phyloP scores from a whole-genome alignment of 805 yeast species.

The Candida nitratophila region DNA sequence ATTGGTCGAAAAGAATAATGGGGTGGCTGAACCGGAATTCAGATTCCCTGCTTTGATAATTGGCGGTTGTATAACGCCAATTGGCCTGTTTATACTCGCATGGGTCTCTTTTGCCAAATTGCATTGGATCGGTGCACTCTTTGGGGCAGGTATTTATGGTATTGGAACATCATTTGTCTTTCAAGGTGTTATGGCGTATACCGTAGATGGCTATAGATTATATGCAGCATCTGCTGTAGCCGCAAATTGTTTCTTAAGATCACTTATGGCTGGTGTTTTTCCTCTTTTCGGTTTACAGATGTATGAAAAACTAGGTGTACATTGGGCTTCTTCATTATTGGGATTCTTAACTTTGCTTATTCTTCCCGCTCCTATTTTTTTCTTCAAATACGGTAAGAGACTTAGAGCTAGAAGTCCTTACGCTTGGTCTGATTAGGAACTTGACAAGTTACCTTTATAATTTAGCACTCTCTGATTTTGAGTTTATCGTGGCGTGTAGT shows the following conservation, averaged over 20 bases:
- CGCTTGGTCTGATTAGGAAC: slow-evolving; percentile 30
- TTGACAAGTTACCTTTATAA: too few relatives aligned
- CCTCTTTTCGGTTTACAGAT: slow-evolving; percentile 53
- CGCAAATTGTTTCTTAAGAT: slow-evolving; percentile 44
- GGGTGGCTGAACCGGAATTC: slow-evolving; percentile 46
- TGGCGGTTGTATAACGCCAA: slow-evolving; percentile 42
- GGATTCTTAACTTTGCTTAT: slow-evolving; percentile 42
- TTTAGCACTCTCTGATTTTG: too few relatives aligned
- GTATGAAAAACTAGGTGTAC: slow-evolving; percentile 46
- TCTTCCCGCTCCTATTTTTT: slow-evolving; percentile 50
- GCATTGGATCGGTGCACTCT: slow-evolving; percentile 47
- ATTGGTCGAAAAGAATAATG: slow-evolving; percentile 26
- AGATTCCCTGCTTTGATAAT: slow-evolving; percentile 54
- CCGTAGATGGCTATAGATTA: slow-evolving; percentile 37
- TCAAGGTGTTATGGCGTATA: slow-evolving; percentile 31
- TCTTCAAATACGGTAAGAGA: slow-evolving; percentile 39
- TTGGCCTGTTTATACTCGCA: slow-evolving; percentile 51
- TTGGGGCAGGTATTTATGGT: slow-evolving; percentile 36
- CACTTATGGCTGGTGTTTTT: slow-evolving; percentile 47
- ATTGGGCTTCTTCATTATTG: slow-evolving; percentile 53
- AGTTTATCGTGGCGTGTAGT: too few relatives aligned
- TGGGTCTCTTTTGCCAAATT: slow-evolving; percentile 48
- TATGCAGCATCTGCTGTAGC: slow-evolving; percentile 48
- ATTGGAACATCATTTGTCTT: slow-evolving; percentile 36
- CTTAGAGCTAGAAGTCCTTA: slow-evolving; percentile 39